Conservation (phyloP, 2,329 filamentous ascomycete species). For the Cytospora piceae region DNA sequence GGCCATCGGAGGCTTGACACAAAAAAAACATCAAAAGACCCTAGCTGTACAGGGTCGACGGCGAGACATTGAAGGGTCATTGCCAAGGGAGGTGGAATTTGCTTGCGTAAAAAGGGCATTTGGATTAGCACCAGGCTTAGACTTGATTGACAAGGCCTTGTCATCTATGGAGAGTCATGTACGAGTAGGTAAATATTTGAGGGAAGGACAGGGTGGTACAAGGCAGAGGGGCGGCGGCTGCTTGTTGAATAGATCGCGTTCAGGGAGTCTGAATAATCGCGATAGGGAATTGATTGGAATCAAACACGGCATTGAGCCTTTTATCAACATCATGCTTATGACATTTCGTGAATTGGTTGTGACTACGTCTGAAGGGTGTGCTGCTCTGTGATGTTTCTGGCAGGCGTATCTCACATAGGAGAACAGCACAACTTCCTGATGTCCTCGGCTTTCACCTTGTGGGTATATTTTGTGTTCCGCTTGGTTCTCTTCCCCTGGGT, state of each 20-base stretch:
- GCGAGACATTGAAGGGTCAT: neutral
- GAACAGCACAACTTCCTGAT: neutral
- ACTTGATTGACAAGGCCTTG: slow-evolving; percentile 21
- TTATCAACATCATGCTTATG: neutral
- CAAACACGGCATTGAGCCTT: slow-evolving; percentile 4
- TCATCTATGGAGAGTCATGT: slow-evolving; percentile 27
- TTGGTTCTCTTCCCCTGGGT: neutral
- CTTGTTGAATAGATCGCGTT: slow-evolving; percentile 26
- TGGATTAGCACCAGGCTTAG: slow-evolving; percentile 27
- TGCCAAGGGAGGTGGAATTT: slow-evolving; percentile 1
- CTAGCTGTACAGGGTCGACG: neutral
- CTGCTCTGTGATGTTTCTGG: neutral
- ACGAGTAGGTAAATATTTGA: slow-evolving; percentile 27
- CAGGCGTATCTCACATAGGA: neutral
- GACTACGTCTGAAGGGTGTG: neutral
- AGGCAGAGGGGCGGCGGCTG: slow-evolving; percentile 3
- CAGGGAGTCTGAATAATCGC: slow-evolving; percentile 12
- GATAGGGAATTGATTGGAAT: slow-evolving; percentile 20
- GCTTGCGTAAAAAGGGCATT: slow-evolving; percentile 15
- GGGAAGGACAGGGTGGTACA: slow-evolving; percentile 10
- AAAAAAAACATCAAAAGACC: neutral
- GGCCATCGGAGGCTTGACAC: neutral
- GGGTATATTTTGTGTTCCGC: neutral
- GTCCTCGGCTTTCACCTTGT: neutral
- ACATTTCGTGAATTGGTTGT: neutral